A percentile compares a stretch with the other conserved stretches of the same genome.
phyloP scores from a whole-genome alignment of 768 basidiomycete genomes.

The Asterophora lycoperdoides region DNA sequence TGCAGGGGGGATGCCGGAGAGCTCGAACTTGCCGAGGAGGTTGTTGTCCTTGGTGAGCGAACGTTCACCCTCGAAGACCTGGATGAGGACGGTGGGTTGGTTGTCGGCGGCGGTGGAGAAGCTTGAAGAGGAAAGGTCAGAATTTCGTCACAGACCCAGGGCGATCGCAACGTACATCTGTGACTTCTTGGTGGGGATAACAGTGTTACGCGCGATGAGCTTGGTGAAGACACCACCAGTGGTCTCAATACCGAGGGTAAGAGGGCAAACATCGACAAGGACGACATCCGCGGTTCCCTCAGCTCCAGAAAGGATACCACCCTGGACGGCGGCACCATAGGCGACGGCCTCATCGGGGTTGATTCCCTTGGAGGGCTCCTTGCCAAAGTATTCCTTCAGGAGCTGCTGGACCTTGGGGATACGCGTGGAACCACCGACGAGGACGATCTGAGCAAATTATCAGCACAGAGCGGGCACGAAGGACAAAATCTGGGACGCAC shows the following conservation, averaged over 20 bases:
- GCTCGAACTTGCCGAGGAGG: constrained; percentile 94
- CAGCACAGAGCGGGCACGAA: neutral
- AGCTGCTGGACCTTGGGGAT: constrained; percentile 99
- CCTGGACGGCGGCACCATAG: constrained; percentile 98
- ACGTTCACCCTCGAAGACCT: constrained; percentile 97
- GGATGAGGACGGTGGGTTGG: constrained; percentile 93
- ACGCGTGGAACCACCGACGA: constrained; percentile 97
- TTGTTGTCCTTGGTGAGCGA: constrained; percentile 98
- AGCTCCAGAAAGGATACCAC: constrained; percentile 95
- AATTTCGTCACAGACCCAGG: constrained; percentile 9
- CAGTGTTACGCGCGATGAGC: constrained; percentile 95
- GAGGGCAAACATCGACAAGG: constrained; percentile 93
- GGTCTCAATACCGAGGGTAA: constrained; percentile 98
- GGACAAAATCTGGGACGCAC: constrained; percentile 30
- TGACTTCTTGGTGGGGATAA: constrained; percentile 95
- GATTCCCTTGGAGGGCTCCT: constrained; percentile 97
- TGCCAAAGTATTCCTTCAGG: constrained; percentile 96
- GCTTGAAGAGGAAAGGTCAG: constrained; percentile 28
- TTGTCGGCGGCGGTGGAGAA: constrained; percentile 87
- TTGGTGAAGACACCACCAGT: constrained; percentile 98
- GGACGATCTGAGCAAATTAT: constrained; percentile 57
- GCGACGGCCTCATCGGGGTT: constrained; percentile 99
- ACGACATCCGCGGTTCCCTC: constrained; percentile 87
- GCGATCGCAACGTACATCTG: constrained; percentile 61
- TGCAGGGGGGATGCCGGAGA: constrained; percentile 87